These are phyloP conservation scores for Gymnopus androsaceus DNA, from an alignment of 1,284 basidiomycete species.

Conservation along the genomic window DNA sequence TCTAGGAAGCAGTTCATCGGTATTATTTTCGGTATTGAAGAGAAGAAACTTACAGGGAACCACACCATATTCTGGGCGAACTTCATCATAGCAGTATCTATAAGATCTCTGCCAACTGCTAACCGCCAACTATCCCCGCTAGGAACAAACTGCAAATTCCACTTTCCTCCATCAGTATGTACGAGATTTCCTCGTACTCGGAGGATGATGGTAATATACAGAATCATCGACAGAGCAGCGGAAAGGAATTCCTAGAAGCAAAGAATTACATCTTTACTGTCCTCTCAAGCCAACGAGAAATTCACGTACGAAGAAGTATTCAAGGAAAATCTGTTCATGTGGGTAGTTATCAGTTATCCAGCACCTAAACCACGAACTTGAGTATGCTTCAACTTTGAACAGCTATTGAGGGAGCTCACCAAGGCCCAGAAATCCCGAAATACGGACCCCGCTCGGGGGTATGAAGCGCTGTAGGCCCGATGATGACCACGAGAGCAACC, in stretches of 20 bases:
- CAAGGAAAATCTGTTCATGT: conserved; percentile 40
- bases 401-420: no score
- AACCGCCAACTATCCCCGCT: conserved; percentile 29
- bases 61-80: conserved; percentile 32
- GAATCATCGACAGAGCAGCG: conserved; percentile 30
- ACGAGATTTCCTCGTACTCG: conserved; percentile 37
- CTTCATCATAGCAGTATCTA: conserved; percentile 30
- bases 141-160: conserved; percentile 28
- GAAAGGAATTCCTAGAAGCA: conserved; percentile 37
- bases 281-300: no score
- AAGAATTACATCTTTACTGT: neutral
- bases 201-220: conserved; percentile 34
- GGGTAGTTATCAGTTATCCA: conserved; percentile 50
- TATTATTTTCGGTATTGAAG: neutral
- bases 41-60: conserved; percentile 24
- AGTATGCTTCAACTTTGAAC: no score
- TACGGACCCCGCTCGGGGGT: conserved; percentile 37
- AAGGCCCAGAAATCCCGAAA: conserved; percentile 45
- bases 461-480: conserved; percentile 40
- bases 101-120: conserved; percentile 27
- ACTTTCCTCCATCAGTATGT: conserved; percentile 23
- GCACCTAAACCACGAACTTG: conserved; percentile 39
- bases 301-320: conserved; percentile 53
- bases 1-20: no score
- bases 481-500: conserved; percentile 33